Conservation (phyloP, 2,329 filamentous ascomycete genomes). For the Pseudofabraea citricarpa region DNA sequence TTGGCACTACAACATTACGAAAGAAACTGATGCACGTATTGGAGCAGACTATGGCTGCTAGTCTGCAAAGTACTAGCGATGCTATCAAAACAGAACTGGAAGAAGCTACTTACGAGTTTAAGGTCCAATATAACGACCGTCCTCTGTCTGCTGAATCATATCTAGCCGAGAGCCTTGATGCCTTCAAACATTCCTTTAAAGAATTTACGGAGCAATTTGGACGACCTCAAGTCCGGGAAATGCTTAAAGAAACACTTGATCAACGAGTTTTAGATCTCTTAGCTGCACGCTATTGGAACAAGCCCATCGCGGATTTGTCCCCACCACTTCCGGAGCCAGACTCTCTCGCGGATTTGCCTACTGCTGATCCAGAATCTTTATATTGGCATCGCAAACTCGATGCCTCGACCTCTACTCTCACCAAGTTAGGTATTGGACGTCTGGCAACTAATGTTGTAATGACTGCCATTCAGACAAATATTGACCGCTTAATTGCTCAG, state of each 20-base stretch:
- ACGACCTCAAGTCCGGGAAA: constrained; percentile 78
- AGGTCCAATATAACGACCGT: constrained; percentile 97
- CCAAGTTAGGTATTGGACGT: constrained; percentile 89
- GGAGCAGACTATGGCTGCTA: constrained; percentile 95
- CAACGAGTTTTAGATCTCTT: constrained; percentile 91
- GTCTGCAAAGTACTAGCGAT: constrained; percentile 82
- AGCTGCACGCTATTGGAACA: constrained; percentile 95
- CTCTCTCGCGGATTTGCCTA: constrained; percentile 72
- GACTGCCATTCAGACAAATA: constrained; percentile 76
- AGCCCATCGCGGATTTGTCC: constrained; percentile 80
- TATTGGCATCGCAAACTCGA: constrained; percentile 96
- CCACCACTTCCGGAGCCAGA: constrained; percentile 63
- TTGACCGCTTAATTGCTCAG: constrained; percentile 71
- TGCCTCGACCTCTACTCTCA: constrained; percentile 82
- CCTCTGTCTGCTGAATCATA: constrained; percentile 94
- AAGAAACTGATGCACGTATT: constrained; percentile 97
- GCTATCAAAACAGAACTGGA: constrained; percentile 93
- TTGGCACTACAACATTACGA: constrained; percentile 81
- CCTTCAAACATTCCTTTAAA: constrained; percentile 97
- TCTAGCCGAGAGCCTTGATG: constrained; percentile 87
- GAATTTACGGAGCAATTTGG: constrained; percentile 88
- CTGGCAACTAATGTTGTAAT: constrained; percentile 90
- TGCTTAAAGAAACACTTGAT: constrained; percentile 89
- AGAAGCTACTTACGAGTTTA: constrained; percentile 97
- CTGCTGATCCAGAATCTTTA: constrained; percentile 75